Evolutionary conservation across 495 filamentous ascomycete species (phyloP), one percentile per base, ranked within the genome.

Genomic region (Annulohypoxylon nitens): DNA sequence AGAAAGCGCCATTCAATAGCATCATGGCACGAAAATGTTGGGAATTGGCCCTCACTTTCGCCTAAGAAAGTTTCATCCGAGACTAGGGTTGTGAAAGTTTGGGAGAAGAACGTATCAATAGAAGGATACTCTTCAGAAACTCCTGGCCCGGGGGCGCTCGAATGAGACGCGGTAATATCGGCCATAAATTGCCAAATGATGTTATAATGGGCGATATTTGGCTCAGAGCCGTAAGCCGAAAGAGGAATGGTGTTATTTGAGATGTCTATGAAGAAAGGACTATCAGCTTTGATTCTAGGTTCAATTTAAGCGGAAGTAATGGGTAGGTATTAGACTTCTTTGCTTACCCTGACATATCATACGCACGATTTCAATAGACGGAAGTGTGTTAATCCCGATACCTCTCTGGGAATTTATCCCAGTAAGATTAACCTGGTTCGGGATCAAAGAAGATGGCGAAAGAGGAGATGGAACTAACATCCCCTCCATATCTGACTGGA

Each of bases 1-100:
- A 26, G 34, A 39, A 58, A 58, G 4, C 54, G 54, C 36, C n/a
- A 8, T 23, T 58, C 54, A 58, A 58, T 37, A 12, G 54, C 33
- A 16, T 39, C 8, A 20, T 58, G 5, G 8, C 3, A 12, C 16
- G 54, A 58, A 1, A 18, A 33, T 1, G 39, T 37, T 9, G 30
- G 2, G 7, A 58, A 23, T 20, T 37, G 54, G 5, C 14, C 10
- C 12, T 37, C 26, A 9, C 18, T 25, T 20, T 37, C 54, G 16
- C 34, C 33, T 6, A 58, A 6, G 18, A 58, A 14, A 2, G 3
- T 20, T 10, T 58, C 30, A 7, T 37, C 33, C 7, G 54, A 58
- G 26, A 58, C 12, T 36, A 58, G 14, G 10, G 20, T 58, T 11
- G 1, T 16, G 7, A 36, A 14, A 12, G 23, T 26, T 37, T 37